phyloP scores from a whole-genome alignment of 73 alveolate genomes.

The Stentor roeselii region DNA sequence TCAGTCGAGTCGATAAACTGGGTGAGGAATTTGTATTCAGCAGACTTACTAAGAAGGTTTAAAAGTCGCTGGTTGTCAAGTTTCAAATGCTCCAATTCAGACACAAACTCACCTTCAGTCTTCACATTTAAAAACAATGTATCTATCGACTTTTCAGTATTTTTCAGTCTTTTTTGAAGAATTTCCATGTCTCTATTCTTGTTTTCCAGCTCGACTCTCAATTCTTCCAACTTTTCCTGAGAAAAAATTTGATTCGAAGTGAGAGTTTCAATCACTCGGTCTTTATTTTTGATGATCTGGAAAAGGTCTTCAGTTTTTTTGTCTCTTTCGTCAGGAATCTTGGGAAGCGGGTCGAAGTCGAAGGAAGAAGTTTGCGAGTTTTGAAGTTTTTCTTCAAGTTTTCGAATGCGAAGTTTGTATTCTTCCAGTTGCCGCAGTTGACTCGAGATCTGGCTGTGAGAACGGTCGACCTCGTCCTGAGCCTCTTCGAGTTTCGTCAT shows the following conservation, averaged over 20 bases:
- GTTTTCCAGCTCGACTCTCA: conserved; percentile 3
- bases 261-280: conserved; percentile 1
- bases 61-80: not conserved
- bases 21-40: not conserved
- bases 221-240: conserved; percentile 10
- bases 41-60: not conserved
- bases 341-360: not conserved
- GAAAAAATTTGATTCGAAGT: conserved; percentile 23
- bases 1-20: not conserved
- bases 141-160: conserved; percentile 15
- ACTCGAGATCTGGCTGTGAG: not conserved
- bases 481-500: conserved; percentile 12
- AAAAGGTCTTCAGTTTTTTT: not conserved
- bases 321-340: not conserved
- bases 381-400: not conserved
- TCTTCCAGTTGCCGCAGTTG: not conserved
- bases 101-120: conserved; percentile 3
- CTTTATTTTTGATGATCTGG: not conserved
- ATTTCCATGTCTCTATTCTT: not conserved
- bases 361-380: not conserved
- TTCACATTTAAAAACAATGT: not conserved
- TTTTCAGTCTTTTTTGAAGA: not conserved
- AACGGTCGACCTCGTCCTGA: not conserved
- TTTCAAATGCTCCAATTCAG: not conserved
- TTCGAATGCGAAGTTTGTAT: not conserved